phyloP scores from a whole-genome alignment of 2,329 filamentous ascomycete genomes.

The Chlorencoelia australis region DNA sequence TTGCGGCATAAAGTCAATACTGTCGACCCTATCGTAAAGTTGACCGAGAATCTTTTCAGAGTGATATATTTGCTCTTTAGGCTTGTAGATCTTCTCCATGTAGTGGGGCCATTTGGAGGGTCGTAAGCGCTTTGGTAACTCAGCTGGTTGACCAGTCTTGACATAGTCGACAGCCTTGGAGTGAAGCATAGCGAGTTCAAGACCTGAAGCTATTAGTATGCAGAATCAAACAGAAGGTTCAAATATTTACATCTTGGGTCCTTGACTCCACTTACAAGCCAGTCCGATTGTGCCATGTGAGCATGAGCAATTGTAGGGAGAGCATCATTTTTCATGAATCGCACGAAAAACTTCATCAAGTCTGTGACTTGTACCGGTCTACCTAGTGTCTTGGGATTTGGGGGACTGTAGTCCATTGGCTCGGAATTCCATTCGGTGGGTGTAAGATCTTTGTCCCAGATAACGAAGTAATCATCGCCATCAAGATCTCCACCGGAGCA shows the following conservation, averaged over 20 bases:
- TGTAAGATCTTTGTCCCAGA: constrained; percentile 75
- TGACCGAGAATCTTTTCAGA: constrained; percentile 67
- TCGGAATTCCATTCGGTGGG: constrained; percentile 58
- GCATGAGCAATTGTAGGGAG: constrained; percentile 71
- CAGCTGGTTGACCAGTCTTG: constrained; percentile 74
- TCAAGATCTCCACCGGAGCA: constrained; percentile 93
- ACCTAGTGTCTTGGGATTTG: constrained; percentile 44
- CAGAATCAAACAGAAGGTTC: background rate
- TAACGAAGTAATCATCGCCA: constrained; percentile 88
- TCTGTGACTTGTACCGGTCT: constrained; percentile 61
- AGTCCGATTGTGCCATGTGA: constrained; percentile 71
- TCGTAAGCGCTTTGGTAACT: constrained; percentile 49
- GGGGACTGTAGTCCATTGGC: constrained; percentile 67
- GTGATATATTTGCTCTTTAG: constrained; percentile 42
- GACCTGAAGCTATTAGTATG: constrained; percentile 31
- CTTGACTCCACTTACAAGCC: constrained; percentile 48
- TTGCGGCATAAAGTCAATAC: constrained; percentile 60
- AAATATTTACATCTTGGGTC: constrained; percentile 55
- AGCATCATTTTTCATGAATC: constrained; percentile 84
- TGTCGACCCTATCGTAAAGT: constrained; percentile 67
- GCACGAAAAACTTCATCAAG: constrained; percentile 76
- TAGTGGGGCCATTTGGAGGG: constrained; percentile 71
- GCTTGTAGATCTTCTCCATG: constrained; percentile 57
- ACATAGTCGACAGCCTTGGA: constrained; percentile 90
- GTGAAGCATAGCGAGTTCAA: constrained; percentile 69